Base-by-base conservation (phyloP, 208 protist species). In the Leishmania turanica region DNA sequence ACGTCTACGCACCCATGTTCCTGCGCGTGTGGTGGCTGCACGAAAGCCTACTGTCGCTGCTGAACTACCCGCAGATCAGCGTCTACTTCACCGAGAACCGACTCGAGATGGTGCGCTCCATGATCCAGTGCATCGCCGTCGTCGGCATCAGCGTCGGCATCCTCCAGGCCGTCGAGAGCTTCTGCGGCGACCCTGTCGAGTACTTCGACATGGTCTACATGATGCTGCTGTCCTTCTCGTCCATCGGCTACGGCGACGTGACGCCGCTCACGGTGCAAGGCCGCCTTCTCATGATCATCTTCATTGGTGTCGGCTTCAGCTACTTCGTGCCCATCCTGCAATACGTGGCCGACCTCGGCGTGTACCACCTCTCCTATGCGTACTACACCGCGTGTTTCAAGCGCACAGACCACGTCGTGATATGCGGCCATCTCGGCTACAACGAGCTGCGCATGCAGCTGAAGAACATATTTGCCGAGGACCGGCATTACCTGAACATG, bases 51-150 rank as follows among this genome's bases (percentile, higher is more conserved):
- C 37, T 89, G 17, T 75, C 82, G 37, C 74, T 89, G 64, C 79
- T 89, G 27, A 69, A 82, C 72, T 89, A 89, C 51, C 86, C 86
- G 17, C 82, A 89, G 66, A 82, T 89, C 72, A 87, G 82, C 62
- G 51, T 80, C 66, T 87, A 78, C 51, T 87, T 89, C 69, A 80
- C 82, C n/a, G 86, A 89, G 54, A 86, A 89, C 76, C 54, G 78
- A 42, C 77, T 89, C 7, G 86, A 86, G 79, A 83, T 86, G 82
- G 49, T 84, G 53, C 86, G 82, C 24, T 83, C 82, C 8, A 76
- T 89, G 68, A 82, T 82, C 51, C 86, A 89, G 76, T 87, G 86
- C 79, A 72, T 89, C 31, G 85, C 85, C n/a, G 85, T 89, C 40
- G 86, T 89, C 66, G 82, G 82, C 71, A 89, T 86, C 45, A 83